phyloP scores from a whole-genome alignment of 2,329 filamentous ascomycete genomes.

The Fusarium globosum region DNA sequence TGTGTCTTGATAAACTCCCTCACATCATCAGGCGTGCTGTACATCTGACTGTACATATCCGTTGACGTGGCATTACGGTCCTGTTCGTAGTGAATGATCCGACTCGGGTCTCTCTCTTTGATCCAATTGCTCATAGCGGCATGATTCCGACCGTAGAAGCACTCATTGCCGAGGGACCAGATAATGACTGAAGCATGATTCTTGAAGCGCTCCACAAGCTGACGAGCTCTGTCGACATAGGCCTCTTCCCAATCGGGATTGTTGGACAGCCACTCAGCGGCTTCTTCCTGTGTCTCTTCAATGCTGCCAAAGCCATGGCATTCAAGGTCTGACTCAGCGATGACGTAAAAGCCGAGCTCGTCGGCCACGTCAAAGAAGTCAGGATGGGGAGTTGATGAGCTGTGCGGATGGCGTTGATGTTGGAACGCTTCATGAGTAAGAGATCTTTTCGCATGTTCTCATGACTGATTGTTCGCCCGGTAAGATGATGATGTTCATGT shows the following conservation, averaged over 20 bases:
- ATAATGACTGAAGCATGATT: constrained; percentile 74
- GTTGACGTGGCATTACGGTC: constrained; percentile 67
- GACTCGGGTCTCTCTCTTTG: constrained; percentile 63
- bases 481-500: constrained; percentile 75
- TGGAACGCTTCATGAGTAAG: constrained; percentile 73
- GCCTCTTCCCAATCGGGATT: constrained; percentile 71
- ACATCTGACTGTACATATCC: constrained; percentile 76
- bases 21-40: constrained; percentile 60
- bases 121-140: constrained; percentile 74
- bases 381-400: constrained; percentile 73
- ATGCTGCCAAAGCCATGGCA: constrained; percentile 60
- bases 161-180: constrained; percentile 79
- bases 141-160: constrained; percentile 76
- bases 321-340: constrained; percentile 67
- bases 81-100: constrained; percentile 74
- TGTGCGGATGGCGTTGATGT: constrained; percentile 76
- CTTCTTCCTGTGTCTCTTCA: constrained; percentile 8
- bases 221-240: constrained; percentile 73
- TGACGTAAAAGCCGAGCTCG: constrained; percentile 72
- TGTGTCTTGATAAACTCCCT: constrained; percentile 1
- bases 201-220: constrained; percentile 69
- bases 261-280: constrained; percentile 58
- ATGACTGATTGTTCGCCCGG: constrained; percentile 70
- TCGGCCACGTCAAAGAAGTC: constrained; percentile 71
- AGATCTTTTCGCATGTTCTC: constrained; percentile 71